Percentiles rank a stretch among this genome's conserved stretches.
These are phyloP conservation scores for Poteriospumella lacustris DNA, from an alignment of 108 stramenopile species.

Conservation along the genomic window DNA sequence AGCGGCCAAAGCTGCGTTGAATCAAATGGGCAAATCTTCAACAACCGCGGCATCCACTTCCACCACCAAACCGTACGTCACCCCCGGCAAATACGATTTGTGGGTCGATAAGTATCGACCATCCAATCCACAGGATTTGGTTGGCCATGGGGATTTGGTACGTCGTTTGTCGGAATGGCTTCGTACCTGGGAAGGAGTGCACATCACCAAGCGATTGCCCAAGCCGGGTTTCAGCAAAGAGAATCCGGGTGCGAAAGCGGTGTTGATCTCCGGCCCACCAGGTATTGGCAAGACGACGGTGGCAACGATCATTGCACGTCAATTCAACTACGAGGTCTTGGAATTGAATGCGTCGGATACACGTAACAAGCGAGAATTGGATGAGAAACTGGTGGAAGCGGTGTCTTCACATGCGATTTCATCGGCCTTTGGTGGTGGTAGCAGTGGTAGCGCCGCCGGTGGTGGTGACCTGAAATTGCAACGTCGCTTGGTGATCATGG, in stretches of 20 bases:
- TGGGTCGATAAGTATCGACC: conserved; percentile 94
- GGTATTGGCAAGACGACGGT: conserved; percentile 88
- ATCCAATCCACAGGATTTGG: conserved; percentile 30
- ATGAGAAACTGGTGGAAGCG: conserved; percentile 64
- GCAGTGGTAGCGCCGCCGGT: not conserved
- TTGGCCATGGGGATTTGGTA: conserved; percentile 37
- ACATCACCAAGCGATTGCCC: conserved; percentile 31
- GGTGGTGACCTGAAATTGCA: not conserved
- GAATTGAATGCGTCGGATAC: conserved; percentile 96
- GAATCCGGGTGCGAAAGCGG: conserved; percentile 70
- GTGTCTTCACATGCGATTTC: conserved; percentile 33
- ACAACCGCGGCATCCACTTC: conserved; percentile 36
- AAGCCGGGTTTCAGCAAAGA: conserved; percentile 36
- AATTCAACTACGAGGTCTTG: conserved; percentile 74
- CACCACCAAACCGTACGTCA: conserved; percentile 13
- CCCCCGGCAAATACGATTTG: conserved; percentile 37
- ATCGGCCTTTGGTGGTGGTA: not conserved
- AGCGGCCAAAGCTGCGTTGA: too few species aligned
- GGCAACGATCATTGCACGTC: conserved; percentile 73
- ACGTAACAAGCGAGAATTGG: conserved; percentile 72
- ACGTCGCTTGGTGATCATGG: conserved; percentile 86
- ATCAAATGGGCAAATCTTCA: too few species aligned
- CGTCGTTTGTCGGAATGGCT: conserved; percentile 53
- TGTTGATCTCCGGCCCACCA: conserved; percentile 90
- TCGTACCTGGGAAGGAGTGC: conserved; percentile 64